Evolutionary conservation across 352 stramenopile genomes (phyloP).

Genomic region (Elongisporangium anandrum): DNA sequence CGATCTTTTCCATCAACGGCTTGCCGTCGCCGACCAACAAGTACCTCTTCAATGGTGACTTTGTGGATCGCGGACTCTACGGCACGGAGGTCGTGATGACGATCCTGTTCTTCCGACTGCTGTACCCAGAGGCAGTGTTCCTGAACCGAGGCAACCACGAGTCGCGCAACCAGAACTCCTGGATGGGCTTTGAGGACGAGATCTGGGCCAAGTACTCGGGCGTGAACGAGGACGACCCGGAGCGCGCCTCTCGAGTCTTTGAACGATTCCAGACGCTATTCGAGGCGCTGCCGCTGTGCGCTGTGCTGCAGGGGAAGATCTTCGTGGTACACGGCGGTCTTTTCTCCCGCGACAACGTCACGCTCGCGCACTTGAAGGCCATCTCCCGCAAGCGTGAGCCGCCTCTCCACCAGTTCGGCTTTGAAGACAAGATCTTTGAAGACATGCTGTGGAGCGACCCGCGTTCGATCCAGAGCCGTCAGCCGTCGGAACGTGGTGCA

Average conservation of each 20-base stretch:
- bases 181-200: constrained; percentile 92
- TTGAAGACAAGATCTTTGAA: constrained; percentile 93
- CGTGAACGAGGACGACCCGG: constrained; percentile 45
- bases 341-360: constrained; percentile 90
- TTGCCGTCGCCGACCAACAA: constrained; percentile 88
- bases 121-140: constrained; percentile 84
- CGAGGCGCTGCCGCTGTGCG: constrained; percentile 85
- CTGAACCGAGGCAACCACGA: constrained; percentile 97
- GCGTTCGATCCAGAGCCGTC: constrained; percentile 62
- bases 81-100: constrained; percentile 86
- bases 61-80: constrained; percentile 91
- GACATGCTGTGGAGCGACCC: constrained; percentile 93
- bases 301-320: constrained; percentile 88
- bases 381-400: constrained; percentile 91
- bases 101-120: constrained; percentile 63
- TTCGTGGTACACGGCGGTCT: constrained; percentile 94
- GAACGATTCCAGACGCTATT: constrained; percentile 82
- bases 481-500: constrained; percentile 84
- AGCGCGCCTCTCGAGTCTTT: constrained; percentile 49
- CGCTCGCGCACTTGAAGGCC: constrained; percentile 84
- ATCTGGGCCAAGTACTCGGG: constrained; percentile 83
- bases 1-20: constrained; percentile 93
- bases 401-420: constrained; percentile 81
- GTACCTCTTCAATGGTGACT: constrained; percentile 97
- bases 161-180: constrained; percentile 91